Conservation (phyloP, 2,329 filamentous ascomycete species). For the Triangularia setosa region DNA sequence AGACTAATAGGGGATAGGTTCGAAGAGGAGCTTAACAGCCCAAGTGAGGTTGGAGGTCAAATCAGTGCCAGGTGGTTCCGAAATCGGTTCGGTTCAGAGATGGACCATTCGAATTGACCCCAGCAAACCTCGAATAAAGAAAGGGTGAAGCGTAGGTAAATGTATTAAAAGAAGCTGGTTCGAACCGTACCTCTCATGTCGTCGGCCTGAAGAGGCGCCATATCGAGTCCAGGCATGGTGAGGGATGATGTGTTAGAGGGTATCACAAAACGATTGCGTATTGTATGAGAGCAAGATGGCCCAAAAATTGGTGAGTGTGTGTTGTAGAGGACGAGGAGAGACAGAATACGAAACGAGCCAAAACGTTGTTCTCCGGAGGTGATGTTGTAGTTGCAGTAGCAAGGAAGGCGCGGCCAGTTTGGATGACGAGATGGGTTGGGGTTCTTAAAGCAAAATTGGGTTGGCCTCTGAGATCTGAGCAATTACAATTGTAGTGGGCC, state of each 20-base stretch:
- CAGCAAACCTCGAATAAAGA: no score
- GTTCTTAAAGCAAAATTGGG: constrained; percentile 1
- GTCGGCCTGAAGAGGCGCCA: constrained; percentile 41
- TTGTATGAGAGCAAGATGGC: neutral
- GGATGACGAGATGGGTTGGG: neutral
- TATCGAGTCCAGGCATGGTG: constrained; percentile 41
- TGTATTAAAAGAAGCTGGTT: neutral
- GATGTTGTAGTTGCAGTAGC: neutral
- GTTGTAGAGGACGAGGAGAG: neutral
- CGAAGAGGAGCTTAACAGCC: no score
- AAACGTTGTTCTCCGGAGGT: neutral
- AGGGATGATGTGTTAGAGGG: constrained; percentile 1
- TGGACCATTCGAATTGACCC: constrained; percentile 17
- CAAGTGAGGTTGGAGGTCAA: no score
- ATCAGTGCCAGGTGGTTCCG: no score
- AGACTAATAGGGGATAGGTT: no score
- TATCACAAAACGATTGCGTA: neutral
- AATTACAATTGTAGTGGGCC: constrained; percentile 9
- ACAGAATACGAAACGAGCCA: neutral
- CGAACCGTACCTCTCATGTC: constrained; percentile 37
- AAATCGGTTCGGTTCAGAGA: neutral
- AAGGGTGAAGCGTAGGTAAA: neutral
- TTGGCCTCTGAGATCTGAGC: neutral
- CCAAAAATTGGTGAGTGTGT: neutral
- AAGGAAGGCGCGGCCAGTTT: constrained; percentile 6